Base-by-base conservation (phyloP, 2,329 filamentous ascomycete genomes). In the Calonectria crousiana region DNA sequence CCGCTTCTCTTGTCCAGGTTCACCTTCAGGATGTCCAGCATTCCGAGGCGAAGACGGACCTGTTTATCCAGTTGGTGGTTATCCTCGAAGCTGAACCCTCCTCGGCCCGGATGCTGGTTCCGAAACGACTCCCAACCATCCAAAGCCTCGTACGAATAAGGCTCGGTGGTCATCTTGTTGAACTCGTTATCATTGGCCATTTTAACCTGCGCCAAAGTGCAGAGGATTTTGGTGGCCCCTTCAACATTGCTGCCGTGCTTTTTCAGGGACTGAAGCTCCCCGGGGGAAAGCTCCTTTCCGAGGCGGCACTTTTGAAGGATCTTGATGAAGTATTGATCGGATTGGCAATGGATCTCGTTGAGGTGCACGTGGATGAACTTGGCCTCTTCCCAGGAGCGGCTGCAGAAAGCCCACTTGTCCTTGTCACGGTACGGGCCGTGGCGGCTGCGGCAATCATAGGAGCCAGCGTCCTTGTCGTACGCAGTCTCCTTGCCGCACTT, bases 321-420 rank as follows among this genome's bases (percentile, higher is more conserved):
- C 3, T 82, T 81, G 72, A 92, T 88, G 78, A 93, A 93, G 0
- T 78, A 78, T 47, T 81, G 71, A 74, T 93, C 91, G 9, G 78
- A 87, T 73, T 93, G 91, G 5, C 92, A 87, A 78, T 92, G 90
- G 5, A 93, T 90, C 6, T 87, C 84, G 2, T 83, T 87, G 0
- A 93, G 84, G 11, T 90, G 85, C 2, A 92, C 83, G 71, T 90
- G 85, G 2, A 80, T 81, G 77, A 93, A 92, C 2, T 88, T 77
- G 75, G 90, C 90, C 56, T 89, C 83, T 16, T 83, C 73, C 92
- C 92, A 93, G 0, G 87, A 87, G 2, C 81, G 71, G 75, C 89
- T 91, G 23, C 85, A 84, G 76, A 93, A 93, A 0, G 91, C 91
- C 89, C 90, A 93, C 77, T 91, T 91, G 13, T 93, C 88, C 18